These are phyloP conservation scores for Sclerotinia sclerotiorum DNA, from an alignment of 2,329 filamentous ascomycete genomes.

Conservation along the genomic window DNA sequence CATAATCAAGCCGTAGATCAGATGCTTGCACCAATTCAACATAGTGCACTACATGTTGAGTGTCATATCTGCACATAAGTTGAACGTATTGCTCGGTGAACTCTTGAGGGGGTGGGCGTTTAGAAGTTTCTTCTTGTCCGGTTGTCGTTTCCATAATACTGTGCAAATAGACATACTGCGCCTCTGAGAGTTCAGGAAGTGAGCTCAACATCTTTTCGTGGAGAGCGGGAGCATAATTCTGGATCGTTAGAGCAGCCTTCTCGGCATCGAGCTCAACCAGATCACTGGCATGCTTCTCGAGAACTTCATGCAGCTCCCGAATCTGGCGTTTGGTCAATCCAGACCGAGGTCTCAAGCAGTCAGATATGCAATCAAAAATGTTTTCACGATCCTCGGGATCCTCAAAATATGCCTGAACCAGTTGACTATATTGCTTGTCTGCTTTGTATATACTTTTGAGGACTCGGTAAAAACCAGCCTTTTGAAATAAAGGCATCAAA, in stretches of 20 bases:
- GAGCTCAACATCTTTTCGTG: slow-evolving; percentile 55
- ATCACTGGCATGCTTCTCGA: slow-evolving; percentile 57
- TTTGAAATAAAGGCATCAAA: slow-evolving; percentile 74
- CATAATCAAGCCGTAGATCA: slow-evolving; percentile 73
- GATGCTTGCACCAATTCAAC: slow-evolving; percentile 73
- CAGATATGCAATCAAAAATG: slow-evolving; percentile 76
- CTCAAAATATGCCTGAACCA: slow-evolving; percentile 80
- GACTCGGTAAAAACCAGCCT: slow-evolving; percentile 85
- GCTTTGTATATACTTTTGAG: slow-evolving; percentile 82
- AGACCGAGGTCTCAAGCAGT: slow-evolving; percentile 67
- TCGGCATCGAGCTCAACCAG: slow-evolving; percentile 58
- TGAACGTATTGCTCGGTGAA: slow-evolving; percentile 84
- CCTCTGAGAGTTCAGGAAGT: slow-evolving; percentile 53
- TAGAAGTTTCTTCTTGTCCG: slow-evolving; percentile 42
- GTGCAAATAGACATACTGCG: slow-evolving; percentile 65
- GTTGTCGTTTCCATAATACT: slow-evolving; percentile 67
- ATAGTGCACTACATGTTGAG: slow-evolving; percentile 81
- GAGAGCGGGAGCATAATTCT: slow-evolving; percentile 54
- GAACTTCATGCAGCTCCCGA: slow-evolving; percentile 65
- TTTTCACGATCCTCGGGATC: slow-evolving; percentile 73
- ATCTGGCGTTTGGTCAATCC: slow-evolving; percentile 67
- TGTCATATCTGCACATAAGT: slow-evolving; percentile 85
- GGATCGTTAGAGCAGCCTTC: slow-evolving; percentile 57
- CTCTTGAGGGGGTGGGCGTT: slow-evolving; percentile 50
- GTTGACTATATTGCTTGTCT: slow-evolving; percentile 75